These are phyloP conservation scores for Leishmania arabica DNA, from an alignment of 208 protist species.

Conservation along the genomic window DNA sequence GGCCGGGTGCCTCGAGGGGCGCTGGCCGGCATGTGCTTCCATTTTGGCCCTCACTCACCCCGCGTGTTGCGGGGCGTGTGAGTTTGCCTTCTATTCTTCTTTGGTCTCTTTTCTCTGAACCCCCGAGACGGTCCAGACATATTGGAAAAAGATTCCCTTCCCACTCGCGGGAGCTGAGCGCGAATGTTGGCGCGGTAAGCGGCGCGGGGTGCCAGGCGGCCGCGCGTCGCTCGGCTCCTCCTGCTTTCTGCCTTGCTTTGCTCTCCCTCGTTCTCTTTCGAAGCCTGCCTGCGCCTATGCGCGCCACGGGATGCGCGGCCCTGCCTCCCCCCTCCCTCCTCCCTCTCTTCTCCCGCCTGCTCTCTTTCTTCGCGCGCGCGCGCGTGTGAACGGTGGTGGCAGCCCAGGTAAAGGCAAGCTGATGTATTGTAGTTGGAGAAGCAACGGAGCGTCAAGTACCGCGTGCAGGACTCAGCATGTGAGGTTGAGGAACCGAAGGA, in stretches of 20 bases:
- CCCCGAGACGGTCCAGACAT: background rate
- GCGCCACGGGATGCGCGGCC: background rate
- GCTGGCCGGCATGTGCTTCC: background rate
- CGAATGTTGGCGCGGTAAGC: background rate
- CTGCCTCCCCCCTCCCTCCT: background rate
- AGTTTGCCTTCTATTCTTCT: background rate
- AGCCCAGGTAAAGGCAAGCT: too few relatives aligned
- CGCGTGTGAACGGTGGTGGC: background rate
- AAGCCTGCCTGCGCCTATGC: background rate
- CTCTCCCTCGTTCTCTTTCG: background rate
- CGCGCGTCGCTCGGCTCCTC: background rate
- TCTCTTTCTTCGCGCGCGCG: background rate
- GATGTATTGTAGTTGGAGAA: too few relatives aligned
- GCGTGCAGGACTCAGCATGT: too few relatives aligned
- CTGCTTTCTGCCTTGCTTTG: background rate
- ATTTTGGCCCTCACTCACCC: background rate
- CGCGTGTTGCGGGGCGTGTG: background rate
- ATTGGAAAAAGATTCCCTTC: background rate
- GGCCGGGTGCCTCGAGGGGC: too few relatives aligned
- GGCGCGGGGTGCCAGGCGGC: too few relatives aligned
- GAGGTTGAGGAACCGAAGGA: too few relatives aligned
- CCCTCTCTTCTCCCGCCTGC: background rate
- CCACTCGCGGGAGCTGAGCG: too few relatives aligned
- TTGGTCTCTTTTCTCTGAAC: background rate
- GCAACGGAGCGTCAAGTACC: too few relatives aligned